These are phyloP conservation scores for Piromyces finnis DNA, from an alignment of 192 early-diverging fungal species.

Conservation along the genomic window DNA sequence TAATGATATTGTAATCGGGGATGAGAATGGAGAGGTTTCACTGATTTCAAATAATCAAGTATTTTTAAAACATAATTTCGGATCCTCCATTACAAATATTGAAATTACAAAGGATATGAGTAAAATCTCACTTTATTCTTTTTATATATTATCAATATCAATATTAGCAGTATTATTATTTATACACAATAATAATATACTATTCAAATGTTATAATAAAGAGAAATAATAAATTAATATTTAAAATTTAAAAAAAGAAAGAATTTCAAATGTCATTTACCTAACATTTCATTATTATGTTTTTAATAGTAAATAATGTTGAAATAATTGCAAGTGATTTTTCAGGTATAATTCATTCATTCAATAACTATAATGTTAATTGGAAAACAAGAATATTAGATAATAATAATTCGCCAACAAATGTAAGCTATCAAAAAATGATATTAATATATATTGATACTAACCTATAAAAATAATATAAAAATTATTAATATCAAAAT, in stretches of 20 bases:
- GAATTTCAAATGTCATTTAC: no score
- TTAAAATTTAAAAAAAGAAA: no score
- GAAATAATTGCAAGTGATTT: background rate
- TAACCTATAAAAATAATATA: no score
- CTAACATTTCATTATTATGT: no score
- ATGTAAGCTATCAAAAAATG: background rate
- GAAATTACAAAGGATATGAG: background rate
- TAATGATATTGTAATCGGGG: background rate
- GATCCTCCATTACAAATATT: background rate
- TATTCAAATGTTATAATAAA: no score
- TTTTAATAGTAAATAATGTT: background rate
- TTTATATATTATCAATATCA: no score
- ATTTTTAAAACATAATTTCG: background rate
- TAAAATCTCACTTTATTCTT: background rate
- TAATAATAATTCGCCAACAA: background rate
- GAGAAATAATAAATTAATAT: no score
- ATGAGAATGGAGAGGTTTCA: background rate
- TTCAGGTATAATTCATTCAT: background rate
- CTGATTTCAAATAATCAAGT: background rate
- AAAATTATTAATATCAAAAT: no score
- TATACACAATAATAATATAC: no score
- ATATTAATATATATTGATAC: no score
- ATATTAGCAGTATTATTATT: no score
- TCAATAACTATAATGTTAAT: background rate
- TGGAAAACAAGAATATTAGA: background rate